These are phyloP conservation scores for Plasmodium vivax DNA, from an alignment of 169 alveolate species.

Conservation along the genomic window DNA sequence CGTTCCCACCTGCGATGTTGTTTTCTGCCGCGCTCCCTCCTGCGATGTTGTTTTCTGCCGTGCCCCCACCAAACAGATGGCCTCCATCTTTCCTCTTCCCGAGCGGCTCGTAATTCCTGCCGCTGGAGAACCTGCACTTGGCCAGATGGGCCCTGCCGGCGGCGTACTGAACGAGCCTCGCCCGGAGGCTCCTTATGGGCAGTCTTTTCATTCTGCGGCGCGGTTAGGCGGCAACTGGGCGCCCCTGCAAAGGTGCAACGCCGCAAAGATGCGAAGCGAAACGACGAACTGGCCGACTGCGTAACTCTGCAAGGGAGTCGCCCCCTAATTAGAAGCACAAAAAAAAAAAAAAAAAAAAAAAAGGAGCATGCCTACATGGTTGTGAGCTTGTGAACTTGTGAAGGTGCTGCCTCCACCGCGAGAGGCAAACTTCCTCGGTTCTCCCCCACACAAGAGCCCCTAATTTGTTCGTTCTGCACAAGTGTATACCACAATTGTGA, in stretches of 20 bases:
- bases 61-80: not conserved
- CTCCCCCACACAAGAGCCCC: not conserved
- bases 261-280: not conserved
- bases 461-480: no score
- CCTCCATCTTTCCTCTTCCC: not conserved
- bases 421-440: not conserved
- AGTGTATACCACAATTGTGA: no score
- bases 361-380: not conserved
- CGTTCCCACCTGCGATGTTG: conserved; percentile 20
- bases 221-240: not conserved
- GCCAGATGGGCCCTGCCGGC: not conserved
- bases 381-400: no score
- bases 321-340: not conserved
- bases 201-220: conserved; percentile 15
- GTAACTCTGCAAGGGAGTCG: not conserved
- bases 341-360: no score
- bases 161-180: not conserved
- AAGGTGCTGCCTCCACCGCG: no score
- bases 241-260: not conserved
- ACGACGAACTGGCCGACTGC: not conserved
- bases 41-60: no score
- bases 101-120: not conserved
- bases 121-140: not conserved
- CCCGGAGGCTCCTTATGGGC: not conserved
- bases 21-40: no score